A percentile compares a stretch with the other conserved stretches of the same genome.
Evolutionary conservation across 1,139 yeast species (phyloP).

Genomic region (Candida pseudoviswanathii): DNA sequence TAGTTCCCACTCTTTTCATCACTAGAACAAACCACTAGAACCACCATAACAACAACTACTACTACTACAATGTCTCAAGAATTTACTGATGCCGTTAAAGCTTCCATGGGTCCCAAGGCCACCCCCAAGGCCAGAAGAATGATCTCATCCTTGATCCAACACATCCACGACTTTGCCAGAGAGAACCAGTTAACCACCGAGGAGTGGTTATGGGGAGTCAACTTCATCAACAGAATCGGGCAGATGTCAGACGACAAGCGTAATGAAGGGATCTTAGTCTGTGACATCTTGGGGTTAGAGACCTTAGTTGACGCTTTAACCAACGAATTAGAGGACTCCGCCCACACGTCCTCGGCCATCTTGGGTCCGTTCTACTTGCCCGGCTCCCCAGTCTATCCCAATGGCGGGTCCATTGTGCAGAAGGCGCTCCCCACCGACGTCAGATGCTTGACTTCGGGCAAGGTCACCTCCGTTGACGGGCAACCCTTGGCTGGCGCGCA

Average conservation of each 20-base stretch:
- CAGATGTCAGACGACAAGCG: slow-evolving; percentile 18
- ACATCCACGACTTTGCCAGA: slow-evolving; percentile 19
- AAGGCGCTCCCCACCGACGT: slow-evolving; percentile 22
- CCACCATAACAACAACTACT: neutral
- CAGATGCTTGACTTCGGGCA: slow-evolving; percentile 25
- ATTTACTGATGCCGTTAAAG: slow-evolving; percentile 27
- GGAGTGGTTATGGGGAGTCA: slow-evolving; percentile 19
- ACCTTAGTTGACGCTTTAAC: slow-evolving; percentile 21
- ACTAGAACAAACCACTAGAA: neutral
- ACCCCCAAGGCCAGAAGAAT: slow-evolving; percentile 26
- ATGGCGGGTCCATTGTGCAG: slow-evolving; percentile 30
- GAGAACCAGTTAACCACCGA: slow-evolving; percentile 20
- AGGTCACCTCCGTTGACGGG: slow-evolving; percentile 19
- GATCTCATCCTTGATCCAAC: slow-evolving; percentile 23
- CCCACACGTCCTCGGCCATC: slow-evolving; percentile 31
- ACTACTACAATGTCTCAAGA: slow-evolving; percentile 23
- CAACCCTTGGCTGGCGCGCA: slow-evolving; percentile 18
- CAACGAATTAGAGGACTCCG: slow-evolving; percentile 20
- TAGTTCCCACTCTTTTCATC: neutral
- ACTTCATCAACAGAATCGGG: slow-evolving; percentile 19
- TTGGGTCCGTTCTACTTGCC: slow-evolving; percentile 33
- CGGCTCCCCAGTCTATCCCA: slow-evolving; percentile 26
- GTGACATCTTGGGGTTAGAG: slow-evolving; percentile 19
- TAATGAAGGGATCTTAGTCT: slow-evolving; percentile 19
- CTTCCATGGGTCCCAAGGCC: slow-evolving; percentile 31